A percentile compares a stretch with the other conserved stretches of the same genome.
These are phyloP conservation scores for Septoria linicola DNA, from an alignment of 2,329 filamentous ascomycete genomes.

Conservation along the genomic window DNA sequence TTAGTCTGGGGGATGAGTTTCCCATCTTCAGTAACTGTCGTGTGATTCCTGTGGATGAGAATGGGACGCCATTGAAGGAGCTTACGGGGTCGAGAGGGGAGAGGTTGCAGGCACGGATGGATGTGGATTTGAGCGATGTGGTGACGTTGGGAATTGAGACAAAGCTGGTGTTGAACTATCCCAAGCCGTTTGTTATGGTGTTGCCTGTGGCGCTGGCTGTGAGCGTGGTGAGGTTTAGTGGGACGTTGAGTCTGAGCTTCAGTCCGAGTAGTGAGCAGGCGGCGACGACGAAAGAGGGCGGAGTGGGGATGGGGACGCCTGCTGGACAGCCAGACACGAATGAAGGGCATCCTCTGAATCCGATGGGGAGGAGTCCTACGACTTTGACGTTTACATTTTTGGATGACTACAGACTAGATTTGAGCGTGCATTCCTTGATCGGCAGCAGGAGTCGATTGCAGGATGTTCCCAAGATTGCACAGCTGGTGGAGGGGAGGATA, in stretches of 20 bases:
- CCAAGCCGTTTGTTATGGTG: conserved; percentile 82
- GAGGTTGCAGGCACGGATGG: conserved; percentile 88
- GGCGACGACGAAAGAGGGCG: conserved; percentile 13
- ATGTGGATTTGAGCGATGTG: conserved; percentile 94
- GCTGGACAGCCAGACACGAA: conserved; percentile 31
- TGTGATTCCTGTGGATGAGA: conserved; percentile 85
- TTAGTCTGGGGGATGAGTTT: conserved; percentile 93
- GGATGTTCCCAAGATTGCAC: conserved; percentile 85
- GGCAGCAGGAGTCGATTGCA: conserved; percentile 77
- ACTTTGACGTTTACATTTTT: conserved; percentile 94
- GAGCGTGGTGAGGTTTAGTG: conserved; percentile 89
- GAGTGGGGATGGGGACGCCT: conserved; percentile 12
- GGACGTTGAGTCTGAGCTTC: conserved; percentile 89
- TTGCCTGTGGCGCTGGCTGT: conserved; percentile 89
- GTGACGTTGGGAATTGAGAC: conserved; percentile 94
- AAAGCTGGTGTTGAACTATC: conserved; percentile 90
- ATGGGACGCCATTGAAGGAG: conserved; percentile 58
- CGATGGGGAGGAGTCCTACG: conserved; percentile 56
- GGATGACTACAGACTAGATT: conserved; percentile 81
- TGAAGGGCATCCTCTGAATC: conserved; percentile 37
- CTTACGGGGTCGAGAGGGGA: conserved; percentile 55
- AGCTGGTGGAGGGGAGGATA: conserved; percentile 74
- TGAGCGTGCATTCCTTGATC: conserved; percentile 75
- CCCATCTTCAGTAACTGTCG: conserved; percentile 98
- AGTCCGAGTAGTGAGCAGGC: conserved; percentile 61